phyloP scores from a whole-genome alignment of 352 stramenopile species.

The Phytophthora agathidicida region DNA sequence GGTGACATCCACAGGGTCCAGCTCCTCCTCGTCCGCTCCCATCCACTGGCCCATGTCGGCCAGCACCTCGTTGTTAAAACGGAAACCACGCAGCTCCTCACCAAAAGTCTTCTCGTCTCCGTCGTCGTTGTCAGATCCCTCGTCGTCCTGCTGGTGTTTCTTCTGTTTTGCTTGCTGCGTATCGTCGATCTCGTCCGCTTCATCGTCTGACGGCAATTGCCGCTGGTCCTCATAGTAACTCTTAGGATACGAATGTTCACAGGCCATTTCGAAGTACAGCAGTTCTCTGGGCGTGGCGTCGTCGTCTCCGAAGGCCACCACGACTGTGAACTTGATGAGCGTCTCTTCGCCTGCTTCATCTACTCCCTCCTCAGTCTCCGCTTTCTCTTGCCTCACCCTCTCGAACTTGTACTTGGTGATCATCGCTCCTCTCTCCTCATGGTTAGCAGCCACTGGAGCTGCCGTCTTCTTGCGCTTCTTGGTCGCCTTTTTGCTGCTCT shows the following conservation, averaged over 20 bases:
- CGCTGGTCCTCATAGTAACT: conserved; percentile 78
- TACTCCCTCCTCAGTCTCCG: conserved; percentile 24
- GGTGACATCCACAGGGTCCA: conserved; percentile 65
- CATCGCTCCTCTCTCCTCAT: conserved; percentile 32
- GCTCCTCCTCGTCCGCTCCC: conserved; percentile 47
- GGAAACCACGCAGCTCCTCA: conserved; percentile 59
- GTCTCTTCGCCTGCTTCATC: conserved; percentile 41
- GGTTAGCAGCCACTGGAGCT: neutral
- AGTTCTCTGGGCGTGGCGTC: conserved; percentile 48
- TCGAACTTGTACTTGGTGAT: conserved; percentile 60
- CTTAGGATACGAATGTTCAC: conserved; percentile 60
- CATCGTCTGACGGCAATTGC: conserved; percentile 36
- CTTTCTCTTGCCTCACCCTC: conserved; percentile 26
- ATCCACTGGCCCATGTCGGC: conserved; percentile 59
- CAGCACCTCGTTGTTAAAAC: conserved; percentile 64
- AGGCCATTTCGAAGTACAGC: conserved; percentile 65
- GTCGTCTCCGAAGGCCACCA: conserved; percentile 45
- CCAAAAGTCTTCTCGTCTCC: conserved; percentile 46
- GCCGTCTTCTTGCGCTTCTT: conserved; percentile 53
- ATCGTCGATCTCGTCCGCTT: conserved; percentile 26
- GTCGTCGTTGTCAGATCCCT: conserved; percentile 15
- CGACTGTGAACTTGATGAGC: conserved; percentile 51
- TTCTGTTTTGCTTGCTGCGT: conserved; percentile 16
- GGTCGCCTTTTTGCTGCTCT: conserved; percentile 34
- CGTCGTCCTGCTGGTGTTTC: conserved; percentile 19